Conservation (phyloP, 2,329 filamentous ascomycete species). For the Arachnopeziza araneosa region DNA sequence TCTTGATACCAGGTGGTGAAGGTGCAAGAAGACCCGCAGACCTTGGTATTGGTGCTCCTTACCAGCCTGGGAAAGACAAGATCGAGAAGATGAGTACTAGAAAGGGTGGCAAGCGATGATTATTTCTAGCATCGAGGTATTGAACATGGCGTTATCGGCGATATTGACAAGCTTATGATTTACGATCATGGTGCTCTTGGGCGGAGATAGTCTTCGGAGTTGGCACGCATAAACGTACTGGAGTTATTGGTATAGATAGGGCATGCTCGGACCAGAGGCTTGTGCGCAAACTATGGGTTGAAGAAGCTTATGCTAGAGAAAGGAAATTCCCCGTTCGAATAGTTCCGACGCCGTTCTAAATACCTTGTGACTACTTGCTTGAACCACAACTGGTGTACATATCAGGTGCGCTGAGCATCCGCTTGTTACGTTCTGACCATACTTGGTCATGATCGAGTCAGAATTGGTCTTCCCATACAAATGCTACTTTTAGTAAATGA, state of each 20-base stretch:
- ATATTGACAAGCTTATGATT: background rate
- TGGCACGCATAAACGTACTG: background rate
- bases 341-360: background rate
- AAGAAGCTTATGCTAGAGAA: background rate
- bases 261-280: background rate
- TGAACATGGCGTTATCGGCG: background rate
- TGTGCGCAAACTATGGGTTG: background rate
- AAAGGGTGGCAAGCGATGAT: conserved; percentile 1
- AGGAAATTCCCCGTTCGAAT: background rate
- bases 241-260: background rate
- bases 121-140: background rate
- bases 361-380: background rate
- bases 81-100: background rate
- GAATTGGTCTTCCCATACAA: background rate
- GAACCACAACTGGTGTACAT: background rate
- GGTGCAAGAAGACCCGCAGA: background rate
- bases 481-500: too few relatives aligned
- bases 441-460: background rate
- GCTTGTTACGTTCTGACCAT: background rate
- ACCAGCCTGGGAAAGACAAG: conserved; percentile 4
- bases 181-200: background rate
- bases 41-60: conserved; percentile 4
- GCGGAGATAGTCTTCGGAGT: background rate
- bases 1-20: background rate
- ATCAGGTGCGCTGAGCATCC: background rate